Percentiles rank a stretch among this genome's conserved stretches.
These are phyloP conservation scores for Podospora pseudoanserina DNA, from an alignment of 495 filamentous ascomycete genomes.

Conservation along the genomic window DNA sequence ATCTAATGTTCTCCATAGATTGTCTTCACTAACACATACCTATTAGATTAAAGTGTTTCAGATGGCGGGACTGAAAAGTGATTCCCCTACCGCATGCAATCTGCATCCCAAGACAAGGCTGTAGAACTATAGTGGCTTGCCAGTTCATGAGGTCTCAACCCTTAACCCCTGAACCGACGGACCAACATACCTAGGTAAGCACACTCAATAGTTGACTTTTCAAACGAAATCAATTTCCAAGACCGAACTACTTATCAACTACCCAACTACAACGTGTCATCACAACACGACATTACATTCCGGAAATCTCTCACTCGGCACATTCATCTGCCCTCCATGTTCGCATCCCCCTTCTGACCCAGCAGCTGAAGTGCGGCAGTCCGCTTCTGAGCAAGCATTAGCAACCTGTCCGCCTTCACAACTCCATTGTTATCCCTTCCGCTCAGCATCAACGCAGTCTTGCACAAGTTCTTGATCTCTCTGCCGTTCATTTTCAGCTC, in stretches of 20 bases:
- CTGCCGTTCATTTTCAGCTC: constrained; percentile 29
- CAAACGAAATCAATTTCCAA: background rate
- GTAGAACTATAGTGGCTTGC: no score
- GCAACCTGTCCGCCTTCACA: constrained; percentile 16
- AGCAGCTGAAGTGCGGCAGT: constrained; percentile 20
- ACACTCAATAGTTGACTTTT: no score
- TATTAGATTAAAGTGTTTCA: no score
- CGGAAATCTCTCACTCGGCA: background rate
- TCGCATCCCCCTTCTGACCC: constrained; percentile 6
- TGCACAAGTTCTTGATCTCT: constrained; percentile 49
- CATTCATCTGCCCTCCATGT: constrained; percentile 1
- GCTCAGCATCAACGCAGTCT: constrained; percentile 33
- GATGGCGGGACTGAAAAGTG: no score
- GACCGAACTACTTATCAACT: no score
- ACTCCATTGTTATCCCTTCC: constrained; percentile 2
- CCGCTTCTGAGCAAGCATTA: constrained; percentile 23
- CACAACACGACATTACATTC: no score
- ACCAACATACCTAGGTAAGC: no score
- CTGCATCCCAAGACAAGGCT: no score
- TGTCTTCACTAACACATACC: no score
- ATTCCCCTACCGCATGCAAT: no score
- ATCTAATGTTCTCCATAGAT: no score
- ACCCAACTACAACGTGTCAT: no score
- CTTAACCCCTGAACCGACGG: background rate
- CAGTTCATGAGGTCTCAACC: background rate